Base-by-base conservation (phyloP, 2,329 filamentous ascomycete species). In the Stemphylium beticola region DNA sequence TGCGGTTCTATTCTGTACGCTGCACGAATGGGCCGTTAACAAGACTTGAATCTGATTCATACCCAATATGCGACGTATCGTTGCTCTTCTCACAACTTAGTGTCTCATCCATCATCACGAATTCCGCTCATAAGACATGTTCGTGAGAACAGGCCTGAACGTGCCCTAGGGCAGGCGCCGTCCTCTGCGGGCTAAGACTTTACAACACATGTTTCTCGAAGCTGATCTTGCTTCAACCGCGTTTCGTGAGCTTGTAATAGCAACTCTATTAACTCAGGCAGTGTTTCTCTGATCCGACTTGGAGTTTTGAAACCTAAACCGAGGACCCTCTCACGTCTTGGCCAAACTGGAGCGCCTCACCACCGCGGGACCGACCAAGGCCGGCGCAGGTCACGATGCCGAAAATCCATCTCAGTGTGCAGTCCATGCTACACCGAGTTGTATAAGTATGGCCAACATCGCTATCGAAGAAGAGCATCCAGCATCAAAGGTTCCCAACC, bases 401-500 rank as follows among this genome's bases (percentile, higher is more conserved):
- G 42, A 55, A 37, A 3, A 38, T 22, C 41, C 22, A 34, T 39
- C 9, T 37, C 20, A 20, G n/a, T 11, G 14, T 17, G 29, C 8
- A 40, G 15, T 46, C 22, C 17, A 26, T 15, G 26, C 18, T 18
- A 53, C 18, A n/a, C 17, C 22, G 45, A 40, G 12, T 47, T 51
- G 67, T 74, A 74, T 74, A 73, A 72, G 70, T 53, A 49, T 44
- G 38, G 46, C 37, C 52, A 50, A 37, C 31, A 49, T 46, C 58
- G 55, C 67, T 45, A 57, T 54, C 50, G 20, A 57, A 56, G 60
- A 64, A 67, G 49, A 57, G 42, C 66, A 74, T 73, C 52, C 65
- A 74, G 61, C 64, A 66, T 52, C 64, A 64, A 67, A 72, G 60
- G 65, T 70, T 71, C 65, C 65, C 71, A 67, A 67, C 61, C 64